Evolutionary conservation across 2,329 filamentous ascomycete genomes (phyloP), one percentile per base, ranked within the genome.

Genomic region (Apiospora aurea): DNA sequence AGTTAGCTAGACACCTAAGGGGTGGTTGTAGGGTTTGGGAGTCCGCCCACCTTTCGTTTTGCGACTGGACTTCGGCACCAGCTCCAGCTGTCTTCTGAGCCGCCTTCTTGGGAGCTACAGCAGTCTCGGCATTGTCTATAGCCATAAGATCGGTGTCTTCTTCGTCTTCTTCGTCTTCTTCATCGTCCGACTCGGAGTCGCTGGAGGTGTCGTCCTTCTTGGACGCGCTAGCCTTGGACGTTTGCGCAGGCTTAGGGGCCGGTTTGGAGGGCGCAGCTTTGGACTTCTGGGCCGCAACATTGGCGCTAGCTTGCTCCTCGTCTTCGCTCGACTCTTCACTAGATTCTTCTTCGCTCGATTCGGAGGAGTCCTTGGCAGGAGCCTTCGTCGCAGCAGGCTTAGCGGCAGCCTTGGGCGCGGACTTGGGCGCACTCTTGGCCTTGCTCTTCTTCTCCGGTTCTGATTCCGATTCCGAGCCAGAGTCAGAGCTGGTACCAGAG

Each of bases 271-370:
- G 41, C 2, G 47, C 43, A 21, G 70, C 46, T 21, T 68, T 43
- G 5, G 66, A 43, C 21, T 67, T 44, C 38, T 46, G 64, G 41
- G 21, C 38, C 1, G 44, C 61, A 4, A 29, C 34, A 18, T 68
- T 71, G 47, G 68, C 70, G 18, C 44, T 51, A 34, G 46, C 61
- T n/a, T 61, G 38, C 41, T 79, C 79, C 26, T 81, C 81, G 26
- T 81, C 80, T 43, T 83, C 82, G 70, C 81, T 83, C 26, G 80
- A 80, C 16, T 69, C 68, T 5, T 69, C 68, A 34, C 68, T 57
- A 1, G 46, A 51, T 10, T 41, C 67, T 38, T 51, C 49, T 24
- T 41, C 57, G 57, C 57, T 66, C 41, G 66, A 68, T 26, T 47
- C 44, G 43, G 66, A 21, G n/a, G 46, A 21, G n/a, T 46, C 66